These are phyloP conservation scores for Suhomyces maxii DNA, from an alignment of 1,139 yeast species.

Conservation along the genomic window DNA sequence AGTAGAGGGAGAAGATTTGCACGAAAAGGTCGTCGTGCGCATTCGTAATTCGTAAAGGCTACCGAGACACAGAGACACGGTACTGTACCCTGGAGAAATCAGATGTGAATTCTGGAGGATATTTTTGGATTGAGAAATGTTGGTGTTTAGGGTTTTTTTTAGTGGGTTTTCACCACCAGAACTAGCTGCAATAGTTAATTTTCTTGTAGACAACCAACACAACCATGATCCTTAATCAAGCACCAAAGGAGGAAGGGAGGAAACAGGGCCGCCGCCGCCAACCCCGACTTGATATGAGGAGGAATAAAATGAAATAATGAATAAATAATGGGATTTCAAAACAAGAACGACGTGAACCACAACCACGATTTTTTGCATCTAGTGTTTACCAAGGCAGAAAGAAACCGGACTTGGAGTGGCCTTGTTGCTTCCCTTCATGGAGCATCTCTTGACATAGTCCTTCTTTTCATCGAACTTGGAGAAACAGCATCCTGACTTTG, in stretches of 20 bases:
- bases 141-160: too few species aligned
- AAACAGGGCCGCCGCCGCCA: too few species aligned
- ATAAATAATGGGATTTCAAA: too few species aligned
- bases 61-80: background rate
- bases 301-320: too few species aligned
- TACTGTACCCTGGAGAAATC: too few species aligned
- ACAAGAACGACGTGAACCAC: background rate
- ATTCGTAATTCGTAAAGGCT: conserved; percentile 4
- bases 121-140: background rate
- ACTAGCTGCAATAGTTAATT: too few species aligned
- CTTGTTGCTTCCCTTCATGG: conserved; percentile 23
- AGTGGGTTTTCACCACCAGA: too few species aligned
- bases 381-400: conserved; percentile 41
- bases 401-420: conserved; percentile 34
- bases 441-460: conserved; percentile 45
- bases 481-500: conserved; percentile 16
- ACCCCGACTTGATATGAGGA: background rate
- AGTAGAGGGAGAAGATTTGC: background rate
- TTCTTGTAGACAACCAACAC: too few species aligned
- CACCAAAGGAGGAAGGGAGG: background rate
- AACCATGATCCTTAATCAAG: too few species aligned
- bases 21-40: conserved; percentile 1
- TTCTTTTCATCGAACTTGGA: conserved; percentile 45
- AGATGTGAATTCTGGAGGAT: too few species aligned
- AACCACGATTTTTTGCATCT: background rate